Base-by-base conservation (phyloP, 805 yeast species). In the Ogataea kodamae region DNA sequence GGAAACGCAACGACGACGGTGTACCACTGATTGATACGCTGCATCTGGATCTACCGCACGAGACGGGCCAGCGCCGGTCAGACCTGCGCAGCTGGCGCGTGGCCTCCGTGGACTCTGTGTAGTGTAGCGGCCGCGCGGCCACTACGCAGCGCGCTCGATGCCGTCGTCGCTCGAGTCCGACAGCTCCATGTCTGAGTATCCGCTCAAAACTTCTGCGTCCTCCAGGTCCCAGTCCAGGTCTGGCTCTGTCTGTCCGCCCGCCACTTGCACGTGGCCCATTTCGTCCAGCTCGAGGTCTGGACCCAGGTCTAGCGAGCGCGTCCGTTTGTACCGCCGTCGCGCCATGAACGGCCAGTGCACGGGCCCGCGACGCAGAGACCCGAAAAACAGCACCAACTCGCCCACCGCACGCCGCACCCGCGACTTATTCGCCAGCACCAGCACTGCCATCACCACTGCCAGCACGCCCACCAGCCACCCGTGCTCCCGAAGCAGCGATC, bases 1-100 rank as follows among this genome's bases (percentile, higher is more conserved):
- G 80, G 80, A 74, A 70, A 18, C 61, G 59, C 33, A 67, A 69
- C 35, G 70, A 66, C 25, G 70, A 67, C 34, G 74, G 76, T 1
- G 43, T 56, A 6, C 56, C 61, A 18, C 50, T 62, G 34, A 55
- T 68, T 14, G 75, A 68, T 38, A 44, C 65, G 9, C 22, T 55
- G 9, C 50, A 43, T 16, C 35, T 42, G 22, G 54, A 52, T n/a
- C 36, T 35, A 12, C 28, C 21, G 17, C 22, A 16, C 22, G 22
- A 9, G 16, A 68, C 63, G 31, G 28, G 43, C 5, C 52, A 50
- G 8, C 47, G 55, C 8, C 50, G 69, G 18, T 52, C 54, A 2
- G 67, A 65, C 30, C 45, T 67, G 45, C 54, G 53, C 25, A 68
- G 74, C 46, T 70, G 76, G 76, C 42, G 52, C 15, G 45, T 62